phyloP scores from a whole-genome alignment of 1,139 yeast genomes.

The Yamadazyma epiphylla region DNA sequence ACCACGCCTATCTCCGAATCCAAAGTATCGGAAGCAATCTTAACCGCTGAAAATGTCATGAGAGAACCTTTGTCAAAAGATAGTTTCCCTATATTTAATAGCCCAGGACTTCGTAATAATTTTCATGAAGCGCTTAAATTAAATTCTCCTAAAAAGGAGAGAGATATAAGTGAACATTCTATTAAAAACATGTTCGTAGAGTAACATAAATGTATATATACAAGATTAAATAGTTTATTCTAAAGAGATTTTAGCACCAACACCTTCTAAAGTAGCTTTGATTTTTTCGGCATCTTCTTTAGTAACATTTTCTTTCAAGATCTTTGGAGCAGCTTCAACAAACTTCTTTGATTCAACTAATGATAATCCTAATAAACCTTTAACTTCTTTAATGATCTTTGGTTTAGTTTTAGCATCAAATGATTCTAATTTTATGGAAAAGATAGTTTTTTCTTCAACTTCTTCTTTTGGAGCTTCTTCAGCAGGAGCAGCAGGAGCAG shows the following conservation, averaged over 20 bases:
- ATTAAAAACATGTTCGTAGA: no score
- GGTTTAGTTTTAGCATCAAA: slow-evolving; percentile 96
- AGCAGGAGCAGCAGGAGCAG: slow-evolving; percentile 68
- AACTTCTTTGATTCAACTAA: slow-evolving; percentile 96
- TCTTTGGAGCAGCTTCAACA: slow-evolving; percentile 96
- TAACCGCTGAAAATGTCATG: slow-evolving; percentile 10
- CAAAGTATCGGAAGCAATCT: slow-evolving; percentile 4
- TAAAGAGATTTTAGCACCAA: slow-evolving; percentile 88
- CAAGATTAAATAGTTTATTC: slow-evolving; percentile 67
- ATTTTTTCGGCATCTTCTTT: slow-evolving; percentile 92
- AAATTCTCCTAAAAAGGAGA: no score
- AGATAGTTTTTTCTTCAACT: slow-evolving; percentile 90
- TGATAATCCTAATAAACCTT: slow-evolving; percentile 84
- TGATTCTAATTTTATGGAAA: slow-evolving; percentile 85
- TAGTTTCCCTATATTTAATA: no score
- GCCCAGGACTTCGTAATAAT: slow-evolving; percentile 7
- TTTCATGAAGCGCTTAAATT: slow-evolving; percentile 3
- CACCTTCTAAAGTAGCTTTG: slow-evolving; percentile 86
- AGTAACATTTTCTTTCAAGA: slow-evolving; percentile 78
- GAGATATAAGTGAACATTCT: no score
- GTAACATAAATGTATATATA: slow-evolving; percentile 11
- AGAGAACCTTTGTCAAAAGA: slow-evolving; percentile 9
- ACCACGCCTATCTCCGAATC: slow-evolving; percentile 5
- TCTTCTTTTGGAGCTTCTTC: slow-evolving; percentile 78
- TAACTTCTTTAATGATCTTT: slow-evolving; percentile 95